Base-by-base conservation (phyloP, 768 basidiomycete genomes). In the Auriscalpium orientale region DNA sequence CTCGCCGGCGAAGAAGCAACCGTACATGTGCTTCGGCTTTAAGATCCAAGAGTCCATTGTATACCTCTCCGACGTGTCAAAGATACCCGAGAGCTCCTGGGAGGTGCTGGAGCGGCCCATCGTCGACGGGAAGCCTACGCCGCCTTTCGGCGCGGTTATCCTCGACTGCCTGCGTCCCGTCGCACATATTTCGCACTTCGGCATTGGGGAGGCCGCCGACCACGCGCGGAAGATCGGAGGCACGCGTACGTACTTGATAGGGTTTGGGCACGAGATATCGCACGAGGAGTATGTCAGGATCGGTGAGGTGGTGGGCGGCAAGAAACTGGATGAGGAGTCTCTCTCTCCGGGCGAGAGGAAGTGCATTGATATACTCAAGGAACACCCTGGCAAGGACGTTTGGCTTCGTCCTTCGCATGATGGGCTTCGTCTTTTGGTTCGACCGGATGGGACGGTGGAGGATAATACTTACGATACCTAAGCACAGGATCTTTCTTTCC, bases 21-120 rank as follows among this genome's bases (percentile, higher is more conserved):
- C 86, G 2, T 87, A 83, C 65, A 64, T 81, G 50, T 85, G 80
- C 64, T 78, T 85, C 63, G 88, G 85, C 33, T 90, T 90, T 72
- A 76, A 80, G 64, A 74, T 89, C 47, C 79, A 85, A 62, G 73
- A 85, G 37, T 70, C 78, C 34, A 70, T 95, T 47, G 74, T 83
- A 13, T 95, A 95, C 71, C 76, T 95, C 57, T 86, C 87, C 28
- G 94, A 97, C 67, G 88, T 86, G 44, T 90, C 87, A 9, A 71
- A 79, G 62, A 88, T 95, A 54, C 91, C 93, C 2, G 81, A 87
- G 8, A 76, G 80, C 37, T 79, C 83, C 43, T 91, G 88, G 88
- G 64, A 68, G 18, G 62, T 82, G 51, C 70, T 85, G 51, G 60
- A 67, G 36, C 61, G 58, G 13, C 59, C 55, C 21, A 68, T 57